phyloP scores from a whole-genome alignment of 495 filamentous ascomycete species.

The Tuber calosporum region DNA sequence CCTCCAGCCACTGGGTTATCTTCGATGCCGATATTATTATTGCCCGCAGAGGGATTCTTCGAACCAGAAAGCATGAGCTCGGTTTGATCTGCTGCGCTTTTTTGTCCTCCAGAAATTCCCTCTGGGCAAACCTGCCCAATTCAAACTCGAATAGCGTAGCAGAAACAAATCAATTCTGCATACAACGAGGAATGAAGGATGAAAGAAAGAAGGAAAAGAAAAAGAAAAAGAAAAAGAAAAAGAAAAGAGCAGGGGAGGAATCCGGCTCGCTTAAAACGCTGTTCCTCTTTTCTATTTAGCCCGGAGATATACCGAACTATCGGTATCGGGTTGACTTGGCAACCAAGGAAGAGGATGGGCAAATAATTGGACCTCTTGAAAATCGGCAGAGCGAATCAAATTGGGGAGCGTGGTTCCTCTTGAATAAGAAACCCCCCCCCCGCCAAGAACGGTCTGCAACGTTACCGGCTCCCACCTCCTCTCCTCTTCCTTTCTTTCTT shows the following conservation, averaged over 20 bases:
- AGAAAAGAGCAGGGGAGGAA: not conserved
- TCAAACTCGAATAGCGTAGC: not conserved
- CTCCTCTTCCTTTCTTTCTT: not conserved
- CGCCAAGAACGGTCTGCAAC: not conserved
- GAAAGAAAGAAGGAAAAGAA: too few relatives aligned
- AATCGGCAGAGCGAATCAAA: not conserved
- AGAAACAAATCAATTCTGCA: constrained; percentile 1
- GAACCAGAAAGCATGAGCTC: not conserved
- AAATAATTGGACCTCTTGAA: not conserved
- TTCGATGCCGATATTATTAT: not conserved
- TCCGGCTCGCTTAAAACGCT: constrained; percentile 2
- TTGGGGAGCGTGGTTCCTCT: not conserved
- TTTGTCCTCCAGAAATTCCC: not conserved
- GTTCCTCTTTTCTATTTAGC: not conserved
- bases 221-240: not conserved
- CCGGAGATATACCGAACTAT: not conserved
- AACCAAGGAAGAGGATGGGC: not conserved
- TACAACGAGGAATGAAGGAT: not conserved
- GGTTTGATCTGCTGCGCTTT: not conserved
- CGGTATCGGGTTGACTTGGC: not conserved
- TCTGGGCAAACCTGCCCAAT: not conserved
- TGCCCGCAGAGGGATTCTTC: not conserved
- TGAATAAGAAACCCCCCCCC: not conserved
- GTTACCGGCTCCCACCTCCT: not conserved
- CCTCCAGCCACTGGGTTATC: not conserved